Conservation (phyloP, 164 flowering plant species). For the Protea cynaroides region DNA sequence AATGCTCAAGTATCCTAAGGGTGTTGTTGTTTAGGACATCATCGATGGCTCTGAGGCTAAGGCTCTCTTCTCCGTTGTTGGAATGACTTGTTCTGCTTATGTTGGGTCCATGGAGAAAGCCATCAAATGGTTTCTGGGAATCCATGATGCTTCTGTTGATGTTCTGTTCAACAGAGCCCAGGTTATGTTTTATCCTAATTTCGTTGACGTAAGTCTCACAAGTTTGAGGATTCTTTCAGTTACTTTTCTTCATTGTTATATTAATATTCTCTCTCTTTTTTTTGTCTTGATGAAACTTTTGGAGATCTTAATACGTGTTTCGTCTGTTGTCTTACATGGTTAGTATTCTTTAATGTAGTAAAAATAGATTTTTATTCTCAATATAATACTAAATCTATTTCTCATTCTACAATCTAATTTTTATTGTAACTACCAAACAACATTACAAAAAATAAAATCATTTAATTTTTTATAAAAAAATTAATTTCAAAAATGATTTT, state of each 20-base stretch:
- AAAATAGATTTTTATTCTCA: no score
- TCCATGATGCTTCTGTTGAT: slow-evolving; percentile 67
- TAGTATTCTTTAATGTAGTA: no score
- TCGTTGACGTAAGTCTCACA: slow-evolving; percentile 48
- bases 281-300: no score
- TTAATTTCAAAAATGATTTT: no score
- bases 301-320: no score
- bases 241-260: neutral
- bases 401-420: no score
- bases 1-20: slow-evolving; percentile 65
- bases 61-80: slow-evolving; percentile 57
- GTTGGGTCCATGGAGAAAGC: slow-evolving; percentile 86
- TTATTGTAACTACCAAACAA: no score
- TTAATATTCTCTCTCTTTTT: no score
- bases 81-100: slow-evolving; percentile 89
- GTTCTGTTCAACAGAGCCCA: slow-evolving; percentile 61
- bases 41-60: slow-evolving; percentile 30
- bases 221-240: neutral
- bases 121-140: slow-evolving; percentile 74
- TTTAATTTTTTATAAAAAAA: no score
- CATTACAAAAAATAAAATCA: no score
- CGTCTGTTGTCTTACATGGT: no score
- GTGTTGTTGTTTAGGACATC: slow-evolving; percentile 19
- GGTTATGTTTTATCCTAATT: slow-evolving; percentile 55
- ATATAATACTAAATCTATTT: no score